These are phyloP conservation scores for Gaeumannomyces tritici DNA, from an alignment of 2,329 filamentous ascomycete species.

Conservation along the genomic window DNA sequence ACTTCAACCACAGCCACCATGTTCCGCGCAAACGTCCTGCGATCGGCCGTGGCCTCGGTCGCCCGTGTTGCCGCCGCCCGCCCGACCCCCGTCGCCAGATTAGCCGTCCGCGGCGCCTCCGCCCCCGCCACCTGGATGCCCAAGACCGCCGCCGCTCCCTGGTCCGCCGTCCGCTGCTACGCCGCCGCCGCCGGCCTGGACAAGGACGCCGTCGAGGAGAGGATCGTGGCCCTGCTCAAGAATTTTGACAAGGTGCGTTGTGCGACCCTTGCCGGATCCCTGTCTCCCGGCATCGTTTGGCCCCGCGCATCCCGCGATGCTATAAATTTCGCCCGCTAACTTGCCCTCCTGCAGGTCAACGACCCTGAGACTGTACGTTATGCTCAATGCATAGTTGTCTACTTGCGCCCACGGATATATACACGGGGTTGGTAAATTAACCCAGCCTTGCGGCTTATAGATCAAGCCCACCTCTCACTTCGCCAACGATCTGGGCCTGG, in stretches of 20 bases:
- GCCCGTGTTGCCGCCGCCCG: conserved; percentile 45
- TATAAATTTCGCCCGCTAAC: not conserved
- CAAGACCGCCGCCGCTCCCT: conserved; percentile 43
- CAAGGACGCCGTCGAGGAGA: conserved; percentile 66
- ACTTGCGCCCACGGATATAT: not conserved
- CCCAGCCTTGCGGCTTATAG: conserved; percentile 34
- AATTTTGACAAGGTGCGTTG: conserved; percentile 88
- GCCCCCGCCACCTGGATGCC: conserved; percentile 37
- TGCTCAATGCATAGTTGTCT: not conserved
- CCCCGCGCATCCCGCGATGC: conserved; percentile 13
- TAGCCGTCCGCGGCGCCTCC: conserved; percentile 45
- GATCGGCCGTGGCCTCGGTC: conserved; percentile 42
- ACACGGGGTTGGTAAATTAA: not conserved
- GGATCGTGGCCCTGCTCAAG: conserved; percentile 86
- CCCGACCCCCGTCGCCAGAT: conserved; percentile 45
- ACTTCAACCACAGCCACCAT: conserved; percentile 41
- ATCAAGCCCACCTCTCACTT: conserved; percentile 76
- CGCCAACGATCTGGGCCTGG: conserved; percentile 13
- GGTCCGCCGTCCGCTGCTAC: conserved; percentile 73
- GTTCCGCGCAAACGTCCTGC: conserved; percentile 83
- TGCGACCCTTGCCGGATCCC: not conserved
- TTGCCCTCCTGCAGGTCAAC: conserved; percentile 46
- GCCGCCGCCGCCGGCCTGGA: conserved; percentile 66
- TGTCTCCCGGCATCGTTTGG: conserved; percentile 2
- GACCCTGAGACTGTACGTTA: conserved; percentile 50